Percentiles rank a stretch among this genome's conserved stretches.
Conservation (phyloP, 805 yeast genomes). For the Yamadazyma sp. region DNA sequence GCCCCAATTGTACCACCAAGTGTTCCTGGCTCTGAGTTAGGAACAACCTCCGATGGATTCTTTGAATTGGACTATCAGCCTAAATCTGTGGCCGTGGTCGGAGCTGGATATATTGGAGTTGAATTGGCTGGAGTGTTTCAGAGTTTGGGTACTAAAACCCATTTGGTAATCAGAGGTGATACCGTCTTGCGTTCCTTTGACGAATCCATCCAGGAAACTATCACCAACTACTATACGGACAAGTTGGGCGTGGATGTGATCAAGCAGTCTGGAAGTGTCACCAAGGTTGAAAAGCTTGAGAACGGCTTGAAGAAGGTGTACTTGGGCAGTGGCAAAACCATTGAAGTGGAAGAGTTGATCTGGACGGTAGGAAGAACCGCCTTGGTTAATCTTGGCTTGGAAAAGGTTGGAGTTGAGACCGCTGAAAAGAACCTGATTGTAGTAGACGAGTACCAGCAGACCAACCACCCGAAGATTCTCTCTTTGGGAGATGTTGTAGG, state of each 20-base stretch:
- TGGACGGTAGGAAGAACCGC: slow-evolving; percentile 96
- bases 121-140: slow-evolving; percentile 95
- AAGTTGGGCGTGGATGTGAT: slow-evolving; percentile 77
- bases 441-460: slow-evolving; percentile 87
- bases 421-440: slow-evolving; percentile 61
- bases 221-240: slow-evolving; percentile 78
- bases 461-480: slow-evolving; percentile 67
- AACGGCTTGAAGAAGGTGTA: slow-evolving; percentile 38
- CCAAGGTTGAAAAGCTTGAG: slow-evolving; percentile 32
- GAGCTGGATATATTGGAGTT: slow-evolving; percentile 97
- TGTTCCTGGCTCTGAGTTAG: slow-evolving; percentile 79
- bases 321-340: slow-evolving; percentile 36
- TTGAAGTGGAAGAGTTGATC: slow-evolving; percentile 72
- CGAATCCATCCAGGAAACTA: slow-evolving; percentile 68
- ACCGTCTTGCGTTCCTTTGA: slow-evolving; percentile 89
- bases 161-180: slow-evolving; percentile 86
- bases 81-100: slow-evolving; percentile 88
- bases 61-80: slow-evolving; percentile 83
- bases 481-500: slow-evolving; percentile 96
- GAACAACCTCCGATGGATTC: slow-evolving; percentile 88
- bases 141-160: slow-evolving; percentile 83
- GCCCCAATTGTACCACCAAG: slow-evolving; percentile 65
- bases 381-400: slow-evolving; percentile 69
- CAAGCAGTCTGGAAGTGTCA: slow-evolving; percentile 53
- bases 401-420: slow-evolving; percentile 67